Evolutionary conservation across 345 rosid species (phyloP).

Genomic region (Populus euphratica): DNA sequence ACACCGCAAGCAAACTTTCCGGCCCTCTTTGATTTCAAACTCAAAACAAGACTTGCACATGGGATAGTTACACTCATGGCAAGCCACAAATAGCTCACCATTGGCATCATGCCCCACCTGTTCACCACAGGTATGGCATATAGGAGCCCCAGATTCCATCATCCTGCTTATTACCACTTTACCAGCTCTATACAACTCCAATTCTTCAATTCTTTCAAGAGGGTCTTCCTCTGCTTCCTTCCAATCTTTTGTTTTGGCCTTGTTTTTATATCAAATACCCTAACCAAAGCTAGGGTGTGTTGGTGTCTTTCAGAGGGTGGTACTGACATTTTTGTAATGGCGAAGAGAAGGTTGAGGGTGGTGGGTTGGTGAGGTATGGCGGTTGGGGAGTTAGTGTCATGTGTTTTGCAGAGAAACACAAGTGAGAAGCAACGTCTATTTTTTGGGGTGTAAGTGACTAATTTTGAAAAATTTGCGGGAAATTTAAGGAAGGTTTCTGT

Average conservation of each 20-base stretch:
- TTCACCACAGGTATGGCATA: constrained; percentile 86
- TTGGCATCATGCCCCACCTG: constrained; percentile 55
- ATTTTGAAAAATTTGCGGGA: constrained; percentile 53
- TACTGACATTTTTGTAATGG: constrained; percentile 23
- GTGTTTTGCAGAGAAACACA: constrained; percentile 30
- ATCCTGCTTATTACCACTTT: constrained; percentile 25
- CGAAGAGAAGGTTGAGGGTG: constrained; percentile 19
- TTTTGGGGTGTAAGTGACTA: background rate
- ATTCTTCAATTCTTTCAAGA: background rate
- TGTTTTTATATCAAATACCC: constrained; percentile 28
- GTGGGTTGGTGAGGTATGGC: constrained; percentile 47
- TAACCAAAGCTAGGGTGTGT: constrained; percentile 9
- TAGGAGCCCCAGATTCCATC: constrained; percentile 76
- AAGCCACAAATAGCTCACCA: constrained; percentile 72
- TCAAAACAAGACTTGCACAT: constrained; percentile 85
- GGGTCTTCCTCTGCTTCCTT: constrained; percentile 10
- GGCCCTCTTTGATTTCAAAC: constrained; percentile 77
- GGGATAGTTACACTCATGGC: constrained; percentile 85
- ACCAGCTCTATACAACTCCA: constrained; percentile 2
- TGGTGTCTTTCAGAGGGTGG: constrained; percentile 24
- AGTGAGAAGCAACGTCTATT: constrained; percentile 19
- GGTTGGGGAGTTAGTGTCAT: constrained; percentile 57
- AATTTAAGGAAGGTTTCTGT: constrained; percentile 55
- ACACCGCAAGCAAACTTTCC: constrained; percentile 76
- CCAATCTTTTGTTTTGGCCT: background rate